Percentiles rank a stretch among this genome's conserved stretches.
phyloP scores from a whole-genome alignment of 163 green algal genomes.

The Chlorella variabilis region DNA sequence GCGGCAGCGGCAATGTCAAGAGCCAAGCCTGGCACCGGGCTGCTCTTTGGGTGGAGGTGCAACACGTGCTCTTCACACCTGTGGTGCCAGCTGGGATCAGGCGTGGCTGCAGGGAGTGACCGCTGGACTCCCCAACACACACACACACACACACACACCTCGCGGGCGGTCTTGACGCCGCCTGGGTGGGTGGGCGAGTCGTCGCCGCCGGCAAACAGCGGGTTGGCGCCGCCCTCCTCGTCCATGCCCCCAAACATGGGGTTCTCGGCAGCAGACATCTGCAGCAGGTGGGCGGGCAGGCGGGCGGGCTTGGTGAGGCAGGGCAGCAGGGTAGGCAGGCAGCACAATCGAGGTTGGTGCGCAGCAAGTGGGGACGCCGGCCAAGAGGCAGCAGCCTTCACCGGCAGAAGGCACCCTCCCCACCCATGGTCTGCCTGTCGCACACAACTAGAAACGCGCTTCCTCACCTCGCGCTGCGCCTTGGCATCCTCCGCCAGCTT shows the following conservation, averaged over 20 bases:
- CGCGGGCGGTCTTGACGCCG: background rate
- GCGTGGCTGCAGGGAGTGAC: no score
- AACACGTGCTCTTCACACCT: no score
- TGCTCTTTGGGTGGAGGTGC: no score
- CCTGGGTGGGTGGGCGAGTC: background rate
- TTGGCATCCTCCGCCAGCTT: background rate
- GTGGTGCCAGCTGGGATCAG: no score
- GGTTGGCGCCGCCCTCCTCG: slow-evolving; percentile 2
- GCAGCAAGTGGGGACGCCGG: background rate
- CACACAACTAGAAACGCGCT: no score
- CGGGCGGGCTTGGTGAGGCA: no score
- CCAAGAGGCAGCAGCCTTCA: background rate
- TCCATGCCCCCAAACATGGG: slow-evolving; percentile 10
- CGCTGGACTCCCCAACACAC: background rate
- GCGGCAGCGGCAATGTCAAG: background rate
- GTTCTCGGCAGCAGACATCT: slow-evolving; percentile 10
- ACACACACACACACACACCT: background rate
- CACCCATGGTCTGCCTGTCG: no score
- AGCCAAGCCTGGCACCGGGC: no score
- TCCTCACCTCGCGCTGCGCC: background rate
- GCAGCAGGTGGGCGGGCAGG: background rate
- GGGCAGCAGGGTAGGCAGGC: no score
- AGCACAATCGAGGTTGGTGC: no score
- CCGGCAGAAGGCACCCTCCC: background rate
- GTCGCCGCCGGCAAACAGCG: slow-evolving; percentile 2